phyloP scores from a whole-genome alignment of 202 grass and related monocot species.

The Saccharum hybrid region DNA sequence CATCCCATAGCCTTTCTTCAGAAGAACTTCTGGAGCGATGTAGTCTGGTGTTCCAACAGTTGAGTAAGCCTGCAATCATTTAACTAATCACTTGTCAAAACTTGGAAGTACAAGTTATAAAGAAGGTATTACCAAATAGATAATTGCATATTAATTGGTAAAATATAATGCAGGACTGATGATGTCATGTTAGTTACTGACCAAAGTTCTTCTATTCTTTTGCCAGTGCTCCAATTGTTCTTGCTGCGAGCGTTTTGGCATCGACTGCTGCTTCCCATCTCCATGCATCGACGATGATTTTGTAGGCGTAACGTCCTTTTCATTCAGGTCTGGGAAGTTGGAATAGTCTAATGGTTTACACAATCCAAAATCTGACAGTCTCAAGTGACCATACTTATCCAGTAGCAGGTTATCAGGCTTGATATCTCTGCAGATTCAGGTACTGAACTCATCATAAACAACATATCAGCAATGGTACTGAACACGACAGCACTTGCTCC shows the following conservation, averaged over 20 bases:
- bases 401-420: constrained; percentile 98
- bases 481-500: neutral
- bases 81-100: constrained; percentile 18
- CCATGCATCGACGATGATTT: constrained; percentile 50
- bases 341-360: constrained; percentile 89
- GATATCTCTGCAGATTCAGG: constrained; percentile 77
- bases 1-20: constrained; percentile 98
- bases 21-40: constrained; percentile 97
- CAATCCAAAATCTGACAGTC: constrained; percentile 95
- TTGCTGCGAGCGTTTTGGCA: constrained; percentile 79
- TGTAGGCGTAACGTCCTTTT: constrained; percentile 68
- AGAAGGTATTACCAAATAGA: constrained; percentile 27
- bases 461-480: neutral
- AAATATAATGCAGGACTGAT: constrained; percentile 4
- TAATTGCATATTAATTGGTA: neutral
- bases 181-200: constrained; percentile 45
- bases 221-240: constrained; percentile 98
- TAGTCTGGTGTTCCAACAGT: constrained; percentile 98
- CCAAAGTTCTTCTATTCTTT: constrained; percentile 97
- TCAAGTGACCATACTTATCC: constrained; percentile 91
- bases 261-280: constrained; percentile 55
- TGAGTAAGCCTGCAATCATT: constrained; percentile 82
- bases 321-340: constrained; percentile 92
- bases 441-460: constrained; percentile 32
- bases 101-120: constrained; percentile 30